Conservation (phyloP, 1,139 yeast species). For the Spathaspora jeffriesii region DNA sequence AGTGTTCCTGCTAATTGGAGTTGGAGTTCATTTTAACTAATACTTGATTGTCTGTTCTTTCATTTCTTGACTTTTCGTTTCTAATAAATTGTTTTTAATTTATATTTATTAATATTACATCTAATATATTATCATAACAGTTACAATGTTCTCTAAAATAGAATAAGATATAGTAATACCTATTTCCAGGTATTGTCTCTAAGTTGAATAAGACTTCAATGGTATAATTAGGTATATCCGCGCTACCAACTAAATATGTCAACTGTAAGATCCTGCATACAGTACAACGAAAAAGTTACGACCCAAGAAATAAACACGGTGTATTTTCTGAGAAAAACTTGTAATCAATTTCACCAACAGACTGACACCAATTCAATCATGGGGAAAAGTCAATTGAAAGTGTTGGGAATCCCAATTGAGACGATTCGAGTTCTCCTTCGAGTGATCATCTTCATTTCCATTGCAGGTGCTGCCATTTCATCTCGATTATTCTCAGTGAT, state of each 20-base stretch:
- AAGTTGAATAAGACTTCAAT: too few species aligned
- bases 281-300: neutral
- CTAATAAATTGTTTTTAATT: neutral
- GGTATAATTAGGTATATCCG: too few species aligned
- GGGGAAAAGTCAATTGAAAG: conserved; percentile 20
- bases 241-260: neutral
- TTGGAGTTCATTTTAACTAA: conserved; percentile 62
- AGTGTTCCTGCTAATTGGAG: conserved; percentile 79
- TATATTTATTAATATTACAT: neutral
- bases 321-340: neutral
- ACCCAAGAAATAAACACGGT: neutral
- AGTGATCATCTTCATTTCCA: conserved; percentile 63
- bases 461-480: conserved; percentile 89
- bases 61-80: neutral
- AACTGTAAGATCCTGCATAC: neutral
- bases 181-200: too few species aligned
- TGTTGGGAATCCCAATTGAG: conserved; percentile 38
- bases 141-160: too few species aligned
- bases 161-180: too few species aligned
- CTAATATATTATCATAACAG: neutral
- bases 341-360: neutral
- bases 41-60: neutral
- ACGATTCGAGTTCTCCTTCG: conserved; percentile 55
- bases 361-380: neutral
- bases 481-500: conserved; percentile 82